Conservation (phyloP, 2,329 filamentous ascomycete genomes). For the Botrytis tulipae region DNA sequence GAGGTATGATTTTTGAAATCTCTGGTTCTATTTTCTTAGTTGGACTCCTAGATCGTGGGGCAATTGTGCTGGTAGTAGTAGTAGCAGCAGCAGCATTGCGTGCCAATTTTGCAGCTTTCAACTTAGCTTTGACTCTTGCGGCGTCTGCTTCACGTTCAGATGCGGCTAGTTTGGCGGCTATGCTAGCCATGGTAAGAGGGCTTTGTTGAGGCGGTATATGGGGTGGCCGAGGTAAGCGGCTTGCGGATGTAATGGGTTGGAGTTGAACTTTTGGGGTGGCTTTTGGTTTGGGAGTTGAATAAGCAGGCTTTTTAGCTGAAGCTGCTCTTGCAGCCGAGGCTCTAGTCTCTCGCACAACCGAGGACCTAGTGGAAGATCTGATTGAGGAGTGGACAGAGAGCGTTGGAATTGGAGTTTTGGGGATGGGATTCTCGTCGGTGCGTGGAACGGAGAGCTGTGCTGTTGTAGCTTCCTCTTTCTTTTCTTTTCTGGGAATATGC, state of each 20-base stretch:
- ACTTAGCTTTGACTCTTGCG: slow-evolving; percentile 60
- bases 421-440: slow-evolving; percentile 30
- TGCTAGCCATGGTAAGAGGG: slow-evolving; percentile 59
- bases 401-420: slow-evolving; percentile 26
- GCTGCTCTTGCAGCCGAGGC: slow-evolving; percentile 12
- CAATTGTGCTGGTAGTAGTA: not conserved
- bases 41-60: slow-evolving; percentile 11
- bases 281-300: slow-evolving; percentile 20
- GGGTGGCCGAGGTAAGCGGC: slow-evolving; percentile 35
- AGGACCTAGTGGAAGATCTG: slow-evolving; percentile 5
- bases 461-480: not conserved
- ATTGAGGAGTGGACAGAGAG: slow-evolving; percentile 14
- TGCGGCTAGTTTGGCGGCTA: slow-evolving; percentile 62
- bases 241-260: slow-evolving; percentile 24
- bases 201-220: slow-evolving; percentile 47
- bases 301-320: slow-evolving; percentile 21
- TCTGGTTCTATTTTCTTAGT: slow-evolving; percentile 17
- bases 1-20: slow-evolving; percentile 36
- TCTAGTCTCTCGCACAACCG: slow-evolving; percentile 7
- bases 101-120: slow-evolving; percentile 52
- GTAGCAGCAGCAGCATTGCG: slow-evolving; percentile 15
- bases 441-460: slow-evolving; percentile 20
- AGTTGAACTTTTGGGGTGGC: slow-evolving; percentile 31
- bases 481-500: slow-evolving; percentile 20
- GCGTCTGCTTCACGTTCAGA: slow-evolving; percentile 64